Evolutionary conservation across 345 rosid species (phyloP), one percentile per base, ranked within the genome.

Genomic region (Ceriops zippeliana): DNA sequence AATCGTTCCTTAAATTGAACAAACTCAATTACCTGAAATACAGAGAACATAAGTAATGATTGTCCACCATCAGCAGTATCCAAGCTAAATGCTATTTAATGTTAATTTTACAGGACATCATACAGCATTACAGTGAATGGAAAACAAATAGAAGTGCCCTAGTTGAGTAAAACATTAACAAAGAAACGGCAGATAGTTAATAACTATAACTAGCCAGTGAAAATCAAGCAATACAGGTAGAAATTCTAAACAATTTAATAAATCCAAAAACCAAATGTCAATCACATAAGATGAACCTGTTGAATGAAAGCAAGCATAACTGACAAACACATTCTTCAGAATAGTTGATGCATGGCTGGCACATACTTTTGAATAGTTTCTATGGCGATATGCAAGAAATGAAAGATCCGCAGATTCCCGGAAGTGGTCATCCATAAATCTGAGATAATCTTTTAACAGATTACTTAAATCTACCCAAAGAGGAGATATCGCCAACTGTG

Each of bases 321-420:
- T 53, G 54, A 56, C 21, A 34, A 72, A 52, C 42, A 58, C 86
- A 76, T 86, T 88, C 99, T 77, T 95, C 91, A 57, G 98, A 88
- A 82, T 91, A 95, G 80, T 90, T 90, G 49, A 42, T 42, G 49
- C 49, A 42, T 42, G 5, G 49, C 19, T 13, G 17, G 49, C 8
- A 42, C 49, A 42, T 42, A 90, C 99, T 77, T 95, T 95, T 59
- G 98, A 88, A 82, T 91, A 95, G 82, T 90, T 95, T 85, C 97
- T 84, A 65, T 95, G 96, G 70, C 98, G 96, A 79, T 95, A 95
- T 17, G 98, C 98, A 64, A 95, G 96, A 81, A 84, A 91, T 24
- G 99, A 91, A 64, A 95, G 97, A 80, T 95, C 99, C 69, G 98
- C 96, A 20, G 96, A 95, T 83, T 95, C 99, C 78, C 90, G 83